Evolutionary conservation across 495 filamentous ascomycete genomes (phyloP), one percentile per base, ranked within the genome.

Genomic region (Aspergillus coremiiformis): DNA sequence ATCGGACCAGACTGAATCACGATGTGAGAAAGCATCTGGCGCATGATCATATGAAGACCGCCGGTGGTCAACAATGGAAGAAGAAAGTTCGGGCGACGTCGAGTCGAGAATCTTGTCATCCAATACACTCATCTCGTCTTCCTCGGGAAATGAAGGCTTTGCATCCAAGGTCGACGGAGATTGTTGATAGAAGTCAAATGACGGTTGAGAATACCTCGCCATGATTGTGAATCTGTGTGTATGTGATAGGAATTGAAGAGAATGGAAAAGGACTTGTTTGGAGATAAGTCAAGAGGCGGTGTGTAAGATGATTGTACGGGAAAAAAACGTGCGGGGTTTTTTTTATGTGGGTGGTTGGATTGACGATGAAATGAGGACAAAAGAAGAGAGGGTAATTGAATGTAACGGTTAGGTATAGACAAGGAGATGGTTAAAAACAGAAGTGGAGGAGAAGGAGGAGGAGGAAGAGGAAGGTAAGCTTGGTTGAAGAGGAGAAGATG

Each of bases 41-140:
- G 74, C 66, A 44, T 84, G 80, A 54, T 84, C 83, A 68, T 90
- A 88, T 46, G 86, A 86, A 53, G 85, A 78, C 64, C 84, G 78
- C 63, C 85, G 79, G 72, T 68, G 72, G 57, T 76, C 70, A 62
- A 73, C 76, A 71, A 84, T 78, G 55, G 81, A 77, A 39, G 60
- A 54, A 30, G 85, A 83, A 69, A 89, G 80, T 57, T 87, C 84
- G 58, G 89, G 72, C 29, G 83, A 80, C 14, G 80, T 63, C 76
- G 79, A 57, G 66, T 90, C 88, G 55, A 92, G 79, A 64, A 91
- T 91, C 72, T 86, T 84, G 39, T 92, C 86, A 70, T 94, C 89
- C 56, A 94, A 73, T 67, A 90, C 85, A 65, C 80, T 85, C 67
- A 81, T 79, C 62, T 89, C 86, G 70, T 92, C 87, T 53, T 91